Conservation (phyloP, 2,329 filamentous ascomycete genomes). For the Ceratocystis harringtonii region DNA sequence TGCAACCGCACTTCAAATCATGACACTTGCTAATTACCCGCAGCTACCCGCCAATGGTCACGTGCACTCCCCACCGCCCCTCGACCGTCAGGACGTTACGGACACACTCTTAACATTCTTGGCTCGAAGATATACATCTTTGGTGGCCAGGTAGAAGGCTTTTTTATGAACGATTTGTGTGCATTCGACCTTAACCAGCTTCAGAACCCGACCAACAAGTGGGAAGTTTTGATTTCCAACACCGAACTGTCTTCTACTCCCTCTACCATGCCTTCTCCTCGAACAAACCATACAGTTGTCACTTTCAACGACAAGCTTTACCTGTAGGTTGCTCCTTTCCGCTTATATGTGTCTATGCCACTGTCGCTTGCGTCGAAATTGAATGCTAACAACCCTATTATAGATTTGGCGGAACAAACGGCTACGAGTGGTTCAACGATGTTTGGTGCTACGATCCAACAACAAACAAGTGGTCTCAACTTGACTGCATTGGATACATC, state of each 20-base stretch:
- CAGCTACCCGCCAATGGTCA: conserved; percentile 96
- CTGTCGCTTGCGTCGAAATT: too few relatives aligned
- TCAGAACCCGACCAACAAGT: conserved; percentile 78
- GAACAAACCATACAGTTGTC: conserved; percentile 88
- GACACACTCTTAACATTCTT: conserved; percentile 89
- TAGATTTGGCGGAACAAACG: conserved; percentile 95
- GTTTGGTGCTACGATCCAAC: conserved; percentile 91
- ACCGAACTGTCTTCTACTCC: conserved; percentile 25
- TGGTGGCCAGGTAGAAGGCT: conserved; percentile 91
- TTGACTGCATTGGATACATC: conserved; percentile 96
- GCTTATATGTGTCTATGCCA: too few relatives aligned
- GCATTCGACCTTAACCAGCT: conserved; percentile 93
- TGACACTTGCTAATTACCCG: conserved; percentile 7
- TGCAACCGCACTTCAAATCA: not conserved
- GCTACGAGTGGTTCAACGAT: conserved; percentile 95
- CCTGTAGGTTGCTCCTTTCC: conserved; percentile 43
- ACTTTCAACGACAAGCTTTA: conserved; percentile 90
- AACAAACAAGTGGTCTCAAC: conserved; percentile 67
- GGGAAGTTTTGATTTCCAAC: conserved; percentile 69
- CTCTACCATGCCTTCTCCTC: conserved; percentile 55
- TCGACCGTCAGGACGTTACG: conserved; percentile 79
- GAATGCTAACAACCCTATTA: not conserved
- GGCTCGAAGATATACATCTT: conserved; percentile 97
- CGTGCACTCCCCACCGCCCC: conserved; percentile 75
- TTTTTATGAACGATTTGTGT: conserved; percentile 93